Conservation (phyloP, 2,329 filamentous ascomycete genomes). For the Penicillium digitatum region DNA sequence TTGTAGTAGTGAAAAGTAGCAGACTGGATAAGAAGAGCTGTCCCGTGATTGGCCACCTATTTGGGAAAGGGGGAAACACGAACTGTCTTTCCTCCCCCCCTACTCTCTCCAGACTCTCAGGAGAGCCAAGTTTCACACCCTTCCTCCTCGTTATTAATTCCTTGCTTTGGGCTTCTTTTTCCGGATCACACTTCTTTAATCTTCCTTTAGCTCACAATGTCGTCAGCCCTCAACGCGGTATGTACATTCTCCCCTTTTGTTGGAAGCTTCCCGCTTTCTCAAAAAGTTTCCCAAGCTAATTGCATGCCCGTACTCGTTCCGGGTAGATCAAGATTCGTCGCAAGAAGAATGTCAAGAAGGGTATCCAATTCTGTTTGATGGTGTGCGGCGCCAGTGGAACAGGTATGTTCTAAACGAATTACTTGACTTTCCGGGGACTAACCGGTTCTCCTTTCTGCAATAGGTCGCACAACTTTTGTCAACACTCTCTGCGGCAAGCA, state of each 20-base stretch:
- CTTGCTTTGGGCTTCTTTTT: constrained; percentile 20
- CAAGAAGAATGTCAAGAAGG: constrained; percentile 99
- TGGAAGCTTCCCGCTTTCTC: constrained; percentile 17
- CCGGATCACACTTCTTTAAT: constrained; percentile 18
- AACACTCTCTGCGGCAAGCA: constrained; percentile 97
- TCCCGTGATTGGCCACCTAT: constrained; percentile 26
- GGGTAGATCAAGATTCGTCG: constrained; percentile 87
- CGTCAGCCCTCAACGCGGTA: constrained; percentile 53
- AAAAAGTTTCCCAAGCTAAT: constrained; percentile 20
- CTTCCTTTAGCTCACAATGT: constrained; percentile 44
- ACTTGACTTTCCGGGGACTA: not conserved
- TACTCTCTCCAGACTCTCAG: constrained; percentile 24
- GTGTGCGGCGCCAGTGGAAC: constrained; percentile 98
- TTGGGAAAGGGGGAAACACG: constrained; percentile 31
- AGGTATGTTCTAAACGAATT: constrained; percentile 53
- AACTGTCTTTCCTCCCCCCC: constrained; percentile 26
- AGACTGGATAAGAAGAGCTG: constrained; percentile 19
- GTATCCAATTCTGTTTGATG: constrained; percentile 99
- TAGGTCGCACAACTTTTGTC: constrained; percentile 96
- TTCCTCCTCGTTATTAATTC: constrained; percentile 19
- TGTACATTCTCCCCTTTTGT: constrained; percentile 32
- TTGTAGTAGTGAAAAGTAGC: constrained; percentile 4
- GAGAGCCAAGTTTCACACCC: constrained; percentile 26
- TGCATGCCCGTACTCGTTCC: constrained; percentile 20
- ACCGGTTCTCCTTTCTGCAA: constrained; percentile 8